Evolutionary conservation across 257 asterid genomes (phyloP).

Genomic region (Salvia rosmarinus): DNA sequence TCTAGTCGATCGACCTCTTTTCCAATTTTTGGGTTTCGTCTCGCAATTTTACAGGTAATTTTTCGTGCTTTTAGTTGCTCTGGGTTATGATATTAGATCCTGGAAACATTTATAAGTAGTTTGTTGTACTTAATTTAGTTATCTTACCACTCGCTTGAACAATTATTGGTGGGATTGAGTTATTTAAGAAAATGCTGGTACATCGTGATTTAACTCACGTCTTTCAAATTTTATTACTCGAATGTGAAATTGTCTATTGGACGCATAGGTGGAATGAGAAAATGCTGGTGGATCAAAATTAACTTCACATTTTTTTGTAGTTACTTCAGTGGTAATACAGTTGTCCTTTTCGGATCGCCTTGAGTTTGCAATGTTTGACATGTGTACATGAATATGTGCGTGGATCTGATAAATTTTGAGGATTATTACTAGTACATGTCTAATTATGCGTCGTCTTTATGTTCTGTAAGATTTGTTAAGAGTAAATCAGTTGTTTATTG

Average conservation of each 20-base stretch:
- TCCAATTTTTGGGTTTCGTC: slow-evolving; percentile 3
- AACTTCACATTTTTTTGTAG: slow-evolving; percentile 12
- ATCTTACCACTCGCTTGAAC: neutral
- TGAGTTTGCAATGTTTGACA: neutral
- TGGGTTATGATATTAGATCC: neutral
- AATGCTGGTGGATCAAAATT: slow-evolving; percentile 27
- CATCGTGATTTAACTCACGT: neutral
- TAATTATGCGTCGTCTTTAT: neutral
- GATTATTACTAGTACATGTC: neutral
- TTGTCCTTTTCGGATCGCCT: neutral
- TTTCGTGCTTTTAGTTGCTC: neutral
- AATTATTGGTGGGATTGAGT: slow-evolving; percentile 27
- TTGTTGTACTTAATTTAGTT: neutral
- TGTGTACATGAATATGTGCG: neutral
- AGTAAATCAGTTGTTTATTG: neutral
- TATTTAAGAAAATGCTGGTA: slow-evolving; percentile 3
- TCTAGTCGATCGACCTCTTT: slow-evolving; percentile 35
- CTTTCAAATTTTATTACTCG: neutral
- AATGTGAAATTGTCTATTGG: slow-evolving; percentile 14
- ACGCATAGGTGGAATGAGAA: slow-evolving; percentile 7
- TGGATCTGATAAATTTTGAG: slow-evolving; percentile 36
- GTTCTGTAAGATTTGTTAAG: neutral
- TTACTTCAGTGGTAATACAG: neutral
- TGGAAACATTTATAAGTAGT: neutral
- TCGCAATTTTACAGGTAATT: slow-evolving; percentile 40